Conservation (phyloP, 2,329 filamentous ascomycete genomes). For the Fusarium pseudonygamai region DNA sequence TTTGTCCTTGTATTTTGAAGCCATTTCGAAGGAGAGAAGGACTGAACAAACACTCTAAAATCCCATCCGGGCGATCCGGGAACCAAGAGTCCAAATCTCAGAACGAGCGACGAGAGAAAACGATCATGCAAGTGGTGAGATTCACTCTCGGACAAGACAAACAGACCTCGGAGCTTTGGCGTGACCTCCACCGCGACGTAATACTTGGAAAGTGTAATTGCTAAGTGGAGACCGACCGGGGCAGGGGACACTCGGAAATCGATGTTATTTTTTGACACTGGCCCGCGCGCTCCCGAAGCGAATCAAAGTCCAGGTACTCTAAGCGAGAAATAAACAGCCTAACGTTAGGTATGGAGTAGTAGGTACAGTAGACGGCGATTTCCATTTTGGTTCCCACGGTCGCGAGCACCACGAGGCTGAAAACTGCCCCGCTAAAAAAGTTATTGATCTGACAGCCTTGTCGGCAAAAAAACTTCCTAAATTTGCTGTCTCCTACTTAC, state of each 20-base stretch:
- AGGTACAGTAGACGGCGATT: background rate
- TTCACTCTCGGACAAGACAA: constrained; percentile 32
- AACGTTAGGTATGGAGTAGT: background rate
- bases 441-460: constrained; percentile 28
- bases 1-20: constrained; percentile 70
- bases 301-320: constrained; percentile 5
- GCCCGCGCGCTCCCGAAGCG: constrained; percentile 33
- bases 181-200: constrained; percentile 40
- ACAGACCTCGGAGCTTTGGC: constrained; percentile 42
- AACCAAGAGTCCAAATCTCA: constrained; percentile 20
- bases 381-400: background rate
- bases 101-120: constrained; percentile 30
- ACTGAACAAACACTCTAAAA: constrained; percentile 35
- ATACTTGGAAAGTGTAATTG: constrained; percentile 28
- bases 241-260: constrained; percentile 28
- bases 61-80: constrained; percentile 48
- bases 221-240: constrained; percentile 30
- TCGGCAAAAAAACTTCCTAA: constrained; percentile 34
- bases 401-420: constrained; percentile 26
- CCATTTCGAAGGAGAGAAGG: constrained; percentile 44
- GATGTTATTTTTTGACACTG: constrained; percentile 27
- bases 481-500: background rate
- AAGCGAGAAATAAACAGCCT: background rate
- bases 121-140: constrained; percentile 39
- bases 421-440: constrained; percentile 31